Conservation (phyloP, 768 basidiomycete genomes). For the Trametes coccinea region DNA sequence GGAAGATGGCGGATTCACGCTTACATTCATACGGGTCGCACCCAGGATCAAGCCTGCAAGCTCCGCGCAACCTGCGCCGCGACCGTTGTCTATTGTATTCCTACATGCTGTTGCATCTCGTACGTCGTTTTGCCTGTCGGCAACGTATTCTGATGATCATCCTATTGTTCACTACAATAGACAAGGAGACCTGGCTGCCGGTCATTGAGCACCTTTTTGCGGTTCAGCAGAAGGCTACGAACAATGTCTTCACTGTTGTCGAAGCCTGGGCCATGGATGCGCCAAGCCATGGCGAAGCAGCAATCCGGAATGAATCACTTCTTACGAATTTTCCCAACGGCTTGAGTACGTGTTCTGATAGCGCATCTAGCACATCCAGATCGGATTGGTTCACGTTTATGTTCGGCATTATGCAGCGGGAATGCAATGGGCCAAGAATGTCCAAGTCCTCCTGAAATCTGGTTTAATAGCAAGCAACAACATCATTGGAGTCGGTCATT, state of each 20-base stretch:
- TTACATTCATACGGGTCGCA: too few relatives aligned
- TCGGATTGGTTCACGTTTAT: too few relatives aligned
- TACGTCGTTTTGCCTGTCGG: too few relatives aligned
- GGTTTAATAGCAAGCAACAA: not conserved
- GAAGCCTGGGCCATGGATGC: conserved; percentile 13
- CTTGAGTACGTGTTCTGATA: not conserved
- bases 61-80: too few relatives aligned
- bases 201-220: conserved; percentile 6
- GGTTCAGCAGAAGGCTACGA: not conserved
- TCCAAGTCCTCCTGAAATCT: not conserved
- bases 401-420: not conserved
- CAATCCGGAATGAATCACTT: conserved; percentile 2
- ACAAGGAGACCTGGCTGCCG: conserved; percentile 9
- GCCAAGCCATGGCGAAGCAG: conserved; percentile 15
- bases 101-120: too few relatives aligned
- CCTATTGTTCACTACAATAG: not conserved
- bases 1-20: too few relatives aligned
- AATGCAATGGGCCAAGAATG: not conserved
- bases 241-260: not conserved
- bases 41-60: too few relatives aligned
- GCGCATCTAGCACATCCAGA: too few relatives aligned
- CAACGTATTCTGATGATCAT: too few relatives aligned
- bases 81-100: too few relatives aligned
- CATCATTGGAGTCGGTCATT: conserved; percentile 7
- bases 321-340: not conserved